phyloP scores from a whole-genome alignment of 2,329 filamentous ascomycete species.

The Leptographium procerum region DNA sequence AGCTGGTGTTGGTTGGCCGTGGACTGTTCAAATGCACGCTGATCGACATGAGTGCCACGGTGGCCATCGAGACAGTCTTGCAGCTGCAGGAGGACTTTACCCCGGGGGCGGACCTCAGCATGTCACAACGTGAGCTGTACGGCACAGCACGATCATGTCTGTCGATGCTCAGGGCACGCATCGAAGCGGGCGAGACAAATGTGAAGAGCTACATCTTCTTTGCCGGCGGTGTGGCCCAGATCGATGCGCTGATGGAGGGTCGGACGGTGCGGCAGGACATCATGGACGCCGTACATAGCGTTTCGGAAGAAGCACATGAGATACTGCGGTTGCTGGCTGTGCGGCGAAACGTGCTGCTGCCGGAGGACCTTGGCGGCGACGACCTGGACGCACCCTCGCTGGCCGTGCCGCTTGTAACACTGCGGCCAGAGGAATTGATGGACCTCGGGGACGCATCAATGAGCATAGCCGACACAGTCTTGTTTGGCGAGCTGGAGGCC shows the following conservation, averaged over 20 bases:
- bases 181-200: slow-evolving; percentile 14
- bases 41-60: slow-evolving; percentile 9
- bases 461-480: background rate
- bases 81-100: slow-evolving; percentile 13
- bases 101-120: slow-evolving; percentile 7
- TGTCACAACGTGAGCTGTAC: slow-evolving; percentile 13
- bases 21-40: slow-evolving; percentile 13
- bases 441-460: background rate
- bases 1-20: slow-evolving; percentile 9
- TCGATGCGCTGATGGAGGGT: slow-evolving; percentile 10
- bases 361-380: background rate
- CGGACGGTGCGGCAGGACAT: slow-evolving; percentile 3
- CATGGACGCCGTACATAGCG: background rate
- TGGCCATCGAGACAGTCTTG: slow-evolving; percentile 10
- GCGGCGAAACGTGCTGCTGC: background rate
- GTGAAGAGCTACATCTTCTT: slow-evolving; percentile 13
- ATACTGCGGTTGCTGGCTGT: slow-evolving; percentile 1
- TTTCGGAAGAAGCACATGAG: background rate
- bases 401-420: background rate
- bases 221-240: slow-evolving; percentile 9
- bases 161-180: slow-evolving; percentile 6
- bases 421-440: slow-evolving; percentile 1
- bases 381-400: background rate
- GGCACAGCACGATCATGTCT: slow-evolving; percentile 2
- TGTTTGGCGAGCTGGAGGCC: background rate